phyloP scores from a whole-genome alignment of 2,329 filamentous ascomycete genomes.

The Rutstroemia sp. region DNA sequence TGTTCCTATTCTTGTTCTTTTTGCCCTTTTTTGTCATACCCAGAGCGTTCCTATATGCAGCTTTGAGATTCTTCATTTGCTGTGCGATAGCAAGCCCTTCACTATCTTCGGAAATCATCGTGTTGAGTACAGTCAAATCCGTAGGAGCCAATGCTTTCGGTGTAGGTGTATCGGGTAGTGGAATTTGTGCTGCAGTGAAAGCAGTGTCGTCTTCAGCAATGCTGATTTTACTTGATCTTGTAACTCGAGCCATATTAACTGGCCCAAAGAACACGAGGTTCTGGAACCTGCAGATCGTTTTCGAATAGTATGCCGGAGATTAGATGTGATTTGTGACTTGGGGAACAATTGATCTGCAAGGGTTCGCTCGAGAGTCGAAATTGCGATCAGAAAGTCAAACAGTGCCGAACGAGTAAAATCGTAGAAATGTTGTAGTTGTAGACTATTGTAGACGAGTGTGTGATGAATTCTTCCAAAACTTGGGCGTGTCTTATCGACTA shows the following conservation, averaged over 20 bases:
- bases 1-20: constrained; percentile 23
- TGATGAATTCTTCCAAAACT: constrained; percentile 6
- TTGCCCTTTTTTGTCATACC: constrained; percentile 22
- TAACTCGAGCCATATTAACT: constrained; percentile 26
- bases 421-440: constrained; percentile 5
- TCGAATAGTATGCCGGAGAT: constrained; percentile 5
- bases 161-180: constrained; percentile 15
- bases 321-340: constrained; percentile 7
- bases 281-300: constrained; percentile 6
- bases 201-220: constrained; percentile 25
- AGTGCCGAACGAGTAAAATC: not conserved
- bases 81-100: constrained; percentile 19
- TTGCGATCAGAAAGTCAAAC: not conserved
- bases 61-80: constrained; percentile 28
- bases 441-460: not conserved
- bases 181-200: constrained; percentile 16
- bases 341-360: not conserved
- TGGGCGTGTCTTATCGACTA: not conserved
- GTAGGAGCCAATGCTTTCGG: constrained; percentile 12
- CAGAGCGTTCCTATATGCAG: constrained; percentile 28
- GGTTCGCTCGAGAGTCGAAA: not conserved
- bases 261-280: not conserved
- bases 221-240: constrained; percentile 25
- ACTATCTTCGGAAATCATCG: constrained; percentile 14
- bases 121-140: constrained; percentile 13